Evolutionary conservation across 257 asterid species (phyloP).

Genomic region (Misopates orontium): DNA sequence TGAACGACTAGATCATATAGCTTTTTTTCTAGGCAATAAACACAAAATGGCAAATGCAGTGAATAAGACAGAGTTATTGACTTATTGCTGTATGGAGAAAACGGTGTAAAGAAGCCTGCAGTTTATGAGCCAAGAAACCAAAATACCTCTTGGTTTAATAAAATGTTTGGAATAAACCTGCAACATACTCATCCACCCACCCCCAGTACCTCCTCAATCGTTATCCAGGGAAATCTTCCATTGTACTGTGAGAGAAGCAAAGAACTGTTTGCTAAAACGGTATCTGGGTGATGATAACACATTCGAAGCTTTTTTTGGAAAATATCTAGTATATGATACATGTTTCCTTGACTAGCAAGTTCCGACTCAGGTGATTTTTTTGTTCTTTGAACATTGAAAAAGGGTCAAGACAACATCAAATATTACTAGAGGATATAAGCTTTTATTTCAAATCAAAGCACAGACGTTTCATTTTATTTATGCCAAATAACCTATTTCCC

Average conservation of each 20-base stretch:
- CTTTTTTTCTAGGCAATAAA: no score
- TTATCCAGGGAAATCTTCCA: no score
- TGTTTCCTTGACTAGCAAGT: constrained; percentile 4
- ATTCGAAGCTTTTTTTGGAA: not conserved
- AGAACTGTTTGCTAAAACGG: not conserved
- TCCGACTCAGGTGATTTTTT: not conserved
- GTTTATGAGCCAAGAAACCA: no score
- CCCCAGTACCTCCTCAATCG: no score
- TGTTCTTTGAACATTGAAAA: not conserved
- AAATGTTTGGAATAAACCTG: no score
- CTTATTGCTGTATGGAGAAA: no score
- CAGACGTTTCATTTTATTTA: not conserved
- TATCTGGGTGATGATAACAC: not conserved
- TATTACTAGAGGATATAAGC: not conserved
- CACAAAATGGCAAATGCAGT: no score
- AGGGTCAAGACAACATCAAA: not conserved
- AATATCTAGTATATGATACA: not conserved
- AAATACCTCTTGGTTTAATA: no score
- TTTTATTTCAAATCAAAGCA: constrained; percentile 4
- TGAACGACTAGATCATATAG: no score
- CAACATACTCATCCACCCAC: no score
- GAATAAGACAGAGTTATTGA: no score
- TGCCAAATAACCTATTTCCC: not conserved
- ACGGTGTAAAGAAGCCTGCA: no score
- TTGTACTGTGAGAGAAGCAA: not conserved